These are phyloP conservation scores for Orbilia blumenaviensis DNA, from an alignment of 2,329 filamentous ascomycete species.

Conservation along the genomic window DNA sequence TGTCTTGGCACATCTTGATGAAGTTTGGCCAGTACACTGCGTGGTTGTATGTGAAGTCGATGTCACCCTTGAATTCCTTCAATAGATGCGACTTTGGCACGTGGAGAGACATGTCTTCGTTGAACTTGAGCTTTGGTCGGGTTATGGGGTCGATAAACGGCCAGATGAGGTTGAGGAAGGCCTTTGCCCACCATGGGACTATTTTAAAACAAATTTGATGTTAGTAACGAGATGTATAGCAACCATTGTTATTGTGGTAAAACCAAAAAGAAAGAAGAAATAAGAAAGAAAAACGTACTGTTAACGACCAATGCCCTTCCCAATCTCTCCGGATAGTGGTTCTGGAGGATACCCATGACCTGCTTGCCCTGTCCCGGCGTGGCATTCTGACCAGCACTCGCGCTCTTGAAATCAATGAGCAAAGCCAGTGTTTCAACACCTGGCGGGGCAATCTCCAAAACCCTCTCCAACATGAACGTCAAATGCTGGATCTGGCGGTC, in stretches of 20 bases:
- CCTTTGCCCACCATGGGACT: slow-evolving; percentile 89
- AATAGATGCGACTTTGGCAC: slow-evolving; percentile 84
- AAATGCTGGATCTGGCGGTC: slow-evolving; percentile 91
- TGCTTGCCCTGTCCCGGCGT: slow-evolving; percentile 79
- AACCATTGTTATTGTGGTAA: no score
- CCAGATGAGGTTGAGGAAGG: slow-evolving; percentile 93
- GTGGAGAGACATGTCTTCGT: slow-evolving; percentile 85
- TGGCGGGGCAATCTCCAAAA: slow-evolving; percentile 84
- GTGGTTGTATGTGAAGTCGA: slow-evolving; percentile 94
- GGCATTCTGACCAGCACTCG: slow-evolving; percentile 78
- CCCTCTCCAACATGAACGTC: slow-evolving; percentile 93
- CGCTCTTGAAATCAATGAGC: slow-evolving; percentile 89
- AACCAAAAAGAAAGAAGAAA: not conserved
- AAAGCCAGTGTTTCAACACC: slow-evolving; percentile 87
- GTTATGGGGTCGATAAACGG: slow-evolving; percentile 97
- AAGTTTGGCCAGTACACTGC: slow-evolving; percentile 87
- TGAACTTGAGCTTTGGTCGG: slow-evolving; percentile 95
- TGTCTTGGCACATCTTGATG: slow-evolving; percentile 73
- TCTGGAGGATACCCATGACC: slow-evolving; percentile 90
- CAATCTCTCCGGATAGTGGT: slow-evolving; percentile 91
- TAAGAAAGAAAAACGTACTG: slow-evolving; percentile 65
- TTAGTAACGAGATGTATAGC: no score
- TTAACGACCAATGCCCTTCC: slow-evolving; percentile 90
- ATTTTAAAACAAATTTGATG: slow-evolving; percentile 5
- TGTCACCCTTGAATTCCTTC: slow-evolving; percentile 78